phyloP scores from a whole-genome alignment of 2,329 filamentous ascomycete species.

The Monosporascus sp. region DNA sequence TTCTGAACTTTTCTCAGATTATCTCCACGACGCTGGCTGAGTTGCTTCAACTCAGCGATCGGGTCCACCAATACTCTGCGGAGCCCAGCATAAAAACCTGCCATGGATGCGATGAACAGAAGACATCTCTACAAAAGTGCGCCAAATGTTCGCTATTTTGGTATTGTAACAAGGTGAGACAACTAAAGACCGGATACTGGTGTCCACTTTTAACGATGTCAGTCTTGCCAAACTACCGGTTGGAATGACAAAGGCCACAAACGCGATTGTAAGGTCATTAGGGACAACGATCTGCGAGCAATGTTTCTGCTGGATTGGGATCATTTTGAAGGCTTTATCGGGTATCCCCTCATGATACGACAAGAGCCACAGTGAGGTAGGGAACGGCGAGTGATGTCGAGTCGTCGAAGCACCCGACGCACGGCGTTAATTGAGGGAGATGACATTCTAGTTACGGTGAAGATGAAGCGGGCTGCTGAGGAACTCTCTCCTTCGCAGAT shows the following conservation, averaged over 20 bases:
- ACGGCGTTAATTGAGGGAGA: too few species aligned
- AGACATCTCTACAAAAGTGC: not conserved
- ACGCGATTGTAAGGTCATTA: not conserved
- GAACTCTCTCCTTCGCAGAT: too few species aligned
- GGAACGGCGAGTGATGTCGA: too few species aligned
- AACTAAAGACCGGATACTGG: not conserved
- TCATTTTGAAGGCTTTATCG: too few species aligned
- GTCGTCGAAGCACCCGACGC: too few species aligned
- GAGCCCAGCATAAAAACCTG: not conserved
- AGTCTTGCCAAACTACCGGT: not conserved
- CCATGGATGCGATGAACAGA: not conserved
- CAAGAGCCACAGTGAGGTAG: too few species aligned
- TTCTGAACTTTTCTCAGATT: not conserved
- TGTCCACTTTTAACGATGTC: too few species aligned
- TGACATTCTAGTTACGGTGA: too few species aligned
- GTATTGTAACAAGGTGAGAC: not conserved
- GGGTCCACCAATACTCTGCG: not conserved
- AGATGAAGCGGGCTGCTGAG: too few species aligned
- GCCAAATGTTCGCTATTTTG: not conserved
- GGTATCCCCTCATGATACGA: too few species aligned
- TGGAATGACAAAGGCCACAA: not conserved
- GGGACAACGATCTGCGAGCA: not conserved
- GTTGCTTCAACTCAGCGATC: not conserved
- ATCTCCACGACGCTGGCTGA: not conserved
- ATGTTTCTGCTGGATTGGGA: not conserved